Evolutionary conservation across 2,329 filamentous ascomycete species (phyloP).

Genomic region (Pseudocercospora macadamiae): DNA sequence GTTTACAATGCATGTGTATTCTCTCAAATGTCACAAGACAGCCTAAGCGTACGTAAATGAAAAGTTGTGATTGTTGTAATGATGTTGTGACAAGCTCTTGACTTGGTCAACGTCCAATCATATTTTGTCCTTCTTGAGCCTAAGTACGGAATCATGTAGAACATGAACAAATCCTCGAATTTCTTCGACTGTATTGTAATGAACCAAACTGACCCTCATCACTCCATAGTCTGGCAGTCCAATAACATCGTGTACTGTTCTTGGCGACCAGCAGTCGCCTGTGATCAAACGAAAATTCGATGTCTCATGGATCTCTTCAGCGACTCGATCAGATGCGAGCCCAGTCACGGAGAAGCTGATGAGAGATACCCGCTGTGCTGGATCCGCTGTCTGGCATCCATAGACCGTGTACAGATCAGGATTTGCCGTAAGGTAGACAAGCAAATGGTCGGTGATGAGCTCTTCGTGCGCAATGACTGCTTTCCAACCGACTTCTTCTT

Average conservation of each 20-base stretch:
- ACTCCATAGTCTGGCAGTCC: constrained; percentile 8
- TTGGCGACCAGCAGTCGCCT: constrained; percentile 11
- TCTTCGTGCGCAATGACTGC: constrained; percentile 6
- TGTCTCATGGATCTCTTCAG: constrained; percentile 8
- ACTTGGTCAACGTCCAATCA: too few relatives aligned
- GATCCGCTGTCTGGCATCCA: constrained; percentile 5
- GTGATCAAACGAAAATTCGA: constrained; percentile 11
- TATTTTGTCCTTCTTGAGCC: neutral
- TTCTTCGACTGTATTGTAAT: constrained; percentile 11
- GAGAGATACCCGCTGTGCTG: constrained; percentile 6
- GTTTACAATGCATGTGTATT: too few relatives aligned
- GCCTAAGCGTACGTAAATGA: too few relatives aligned
- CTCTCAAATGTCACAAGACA: too few relatives aligned
- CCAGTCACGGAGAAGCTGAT: constrained; percentile 9
- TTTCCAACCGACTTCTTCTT: constrained; percentile 4
- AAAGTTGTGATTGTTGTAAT: too few relatives aligned
- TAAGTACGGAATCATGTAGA: constrained; percentile 8
- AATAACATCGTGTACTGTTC: constrained; percentile 10
- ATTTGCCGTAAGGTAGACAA: constrained; percentile 1
- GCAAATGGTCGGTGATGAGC: constrained; percentile 2
- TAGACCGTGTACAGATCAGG: constrained; percentile 8
- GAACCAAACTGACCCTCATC: constrained; percentile 9
- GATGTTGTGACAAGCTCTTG: too few relatives aligned
- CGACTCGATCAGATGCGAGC: constrained; percentile 3
- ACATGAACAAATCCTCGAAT: constrained; percentile 2